Conservation (phyloP, 164 flowering plant species). For the Tinospora cordifolia region DNA sequence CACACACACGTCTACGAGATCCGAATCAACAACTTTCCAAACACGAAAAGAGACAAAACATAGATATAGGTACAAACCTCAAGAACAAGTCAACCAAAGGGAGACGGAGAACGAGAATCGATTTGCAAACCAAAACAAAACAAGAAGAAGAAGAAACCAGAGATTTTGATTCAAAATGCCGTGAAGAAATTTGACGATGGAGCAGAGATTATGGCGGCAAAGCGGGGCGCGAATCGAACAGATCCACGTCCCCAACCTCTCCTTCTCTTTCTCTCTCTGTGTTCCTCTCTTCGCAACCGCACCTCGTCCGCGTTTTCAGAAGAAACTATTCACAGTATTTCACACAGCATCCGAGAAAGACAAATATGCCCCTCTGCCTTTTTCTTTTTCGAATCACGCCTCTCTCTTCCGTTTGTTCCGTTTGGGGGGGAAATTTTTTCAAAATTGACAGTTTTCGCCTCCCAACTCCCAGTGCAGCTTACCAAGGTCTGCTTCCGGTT, state of each 20-base stretch:
- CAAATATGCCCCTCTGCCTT: not conserved
- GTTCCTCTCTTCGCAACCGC: conserved; percentile 11
- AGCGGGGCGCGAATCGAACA: conserved; percentile 9
- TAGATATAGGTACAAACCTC: not conserved
- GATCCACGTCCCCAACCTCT: conserved; percentile 9
- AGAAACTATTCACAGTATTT: not conserved
- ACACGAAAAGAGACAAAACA: not conserved
- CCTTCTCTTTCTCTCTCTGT: conserved; percentile 1
- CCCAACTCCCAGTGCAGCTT: not conserved
- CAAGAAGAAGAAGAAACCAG: not conserved
- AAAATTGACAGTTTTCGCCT: not conserved
- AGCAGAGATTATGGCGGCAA: conserved; percentile 18
- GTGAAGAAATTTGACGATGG: conserved; percentile 10
- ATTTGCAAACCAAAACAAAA: not conserved
- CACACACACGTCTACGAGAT: not conserved
- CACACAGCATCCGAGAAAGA: not conserved
- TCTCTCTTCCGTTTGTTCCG: not conserved
- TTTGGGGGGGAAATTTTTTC: not conserved
- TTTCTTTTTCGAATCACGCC: not conserved
- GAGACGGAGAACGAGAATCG: not conserved
- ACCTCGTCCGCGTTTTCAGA: conserved; percentile 13
- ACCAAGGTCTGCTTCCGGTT: not conserved
- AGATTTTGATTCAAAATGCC: not conserved
- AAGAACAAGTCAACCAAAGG: not conserved
- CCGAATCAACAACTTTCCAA: not conserved